Evolutionary conservation across 805 yeast genomes (phyloP).

Genomic region (Sporopachydermia quercuum): DNA sequence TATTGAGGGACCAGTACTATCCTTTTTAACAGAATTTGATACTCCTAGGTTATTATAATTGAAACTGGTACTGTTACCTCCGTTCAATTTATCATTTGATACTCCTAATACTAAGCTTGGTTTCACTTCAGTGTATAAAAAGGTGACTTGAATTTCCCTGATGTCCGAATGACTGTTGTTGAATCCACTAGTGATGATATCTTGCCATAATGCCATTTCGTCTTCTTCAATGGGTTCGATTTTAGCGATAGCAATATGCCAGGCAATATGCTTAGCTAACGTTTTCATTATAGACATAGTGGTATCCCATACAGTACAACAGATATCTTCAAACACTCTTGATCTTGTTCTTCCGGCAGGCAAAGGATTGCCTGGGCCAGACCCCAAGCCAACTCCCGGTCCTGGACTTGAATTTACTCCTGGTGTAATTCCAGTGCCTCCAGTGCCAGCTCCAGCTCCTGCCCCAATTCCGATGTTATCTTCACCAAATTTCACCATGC

Average conservation of each 20-base stretch:
- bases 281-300: slow-evolving; percentile 12
- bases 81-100: too few species aligned
- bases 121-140: not conserved
- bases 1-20: too few species aligned
- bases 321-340: slow-evolving; percentile 16
- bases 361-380: not conserved
- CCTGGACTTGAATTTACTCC: not conserved
- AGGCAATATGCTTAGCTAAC: slow-evolving; percentile 10
- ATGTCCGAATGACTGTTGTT: not conserved
- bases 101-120: not conserved
- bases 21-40: too few species aligned
- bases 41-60: too few species aligned
- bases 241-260: slow-evolving; percentile 21
- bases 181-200: slow-evolving; percentile 4
- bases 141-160: not conserved
- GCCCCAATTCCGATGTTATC: slow-evolving; percentile 2
- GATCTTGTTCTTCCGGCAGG: slow-evolving; percentile 6
- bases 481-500: slow-evolving; percentile 8
- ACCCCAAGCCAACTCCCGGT: slow-evolving; percentile 5
- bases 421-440: not conserved
- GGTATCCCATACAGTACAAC: slow-evolving; percentile 18
- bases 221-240: slow-evolving; percentile 19
- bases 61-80: too few species aligned
- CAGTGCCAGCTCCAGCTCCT: slow-evolving; percentile 5
- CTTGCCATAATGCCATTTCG: slow-evolving; percentile 18